A percentile compares a stretch with the other conserved stretches of the same genome.
Evolutionary conservation across 495 filamentous ascomycete species (phyloP).

Genomic region (Lasiosphaeriaceae sp.): DNA sequence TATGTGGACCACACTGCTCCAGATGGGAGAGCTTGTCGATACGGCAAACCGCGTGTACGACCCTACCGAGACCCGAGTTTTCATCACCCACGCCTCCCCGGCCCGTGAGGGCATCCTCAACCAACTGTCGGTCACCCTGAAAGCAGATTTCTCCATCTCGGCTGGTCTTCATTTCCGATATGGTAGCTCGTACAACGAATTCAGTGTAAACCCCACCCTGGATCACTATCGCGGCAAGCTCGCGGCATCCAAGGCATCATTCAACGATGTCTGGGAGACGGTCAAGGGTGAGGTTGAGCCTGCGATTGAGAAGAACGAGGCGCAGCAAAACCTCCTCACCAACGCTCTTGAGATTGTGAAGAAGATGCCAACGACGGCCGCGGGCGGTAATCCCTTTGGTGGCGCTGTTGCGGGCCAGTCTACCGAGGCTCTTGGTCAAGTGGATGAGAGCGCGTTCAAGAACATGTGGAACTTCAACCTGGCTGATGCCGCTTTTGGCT

Average conservation of each 20-base stretch:
- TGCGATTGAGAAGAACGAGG: conserved; percentile 86
- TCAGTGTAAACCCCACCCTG: conserved; percentile 95
- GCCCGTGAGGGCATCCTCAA: conserved; percentile 96
- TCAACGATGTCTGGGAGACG: conserved; percentile 99
- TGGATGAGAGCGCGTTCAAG: conserved; percentile 99
- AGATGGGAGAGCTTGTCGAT: conserved; percentile 98
- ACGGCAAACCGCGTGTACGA: conserved; percentile 98
- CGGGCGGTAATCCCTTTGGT: conserved; percentile 94
- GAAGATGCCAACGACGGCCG: conserved; percentile 93
- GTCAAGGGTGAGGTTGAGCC: conserved; percentile 93
- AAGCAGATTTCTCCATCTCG: conserved; percentile 97
- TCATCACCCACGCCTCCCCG: conserved; percentile 95
- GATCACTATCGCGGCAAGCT: conserved; percentile 99
- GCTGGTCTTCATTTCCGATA: conserved; percentile 98
- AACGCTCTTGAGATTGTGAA: conserved; percentile 87
- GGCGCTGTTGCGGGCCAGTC: conserved; percentile 66
- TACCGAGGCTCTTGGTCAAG: conserved; percentile 68
- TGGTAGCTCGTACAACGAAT: conserved; percentile 99
- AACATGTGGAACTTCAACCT: conserved; percentile 99
- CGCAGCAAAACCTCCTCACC: conserved; percentile 83
- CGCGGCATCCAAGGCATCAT: conserved; percentile 96
- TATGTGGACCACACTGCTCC: conserved; percentile 98
- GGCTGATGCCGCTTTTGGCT: conserved; percentile 95
- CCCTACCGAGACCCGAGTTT: conserved; percentile 95
- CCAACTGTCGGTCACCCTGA: conserved; percentile 94